Conservation (phyloP, 805 yeast species). For the Spathaspora girioi region DNA sequence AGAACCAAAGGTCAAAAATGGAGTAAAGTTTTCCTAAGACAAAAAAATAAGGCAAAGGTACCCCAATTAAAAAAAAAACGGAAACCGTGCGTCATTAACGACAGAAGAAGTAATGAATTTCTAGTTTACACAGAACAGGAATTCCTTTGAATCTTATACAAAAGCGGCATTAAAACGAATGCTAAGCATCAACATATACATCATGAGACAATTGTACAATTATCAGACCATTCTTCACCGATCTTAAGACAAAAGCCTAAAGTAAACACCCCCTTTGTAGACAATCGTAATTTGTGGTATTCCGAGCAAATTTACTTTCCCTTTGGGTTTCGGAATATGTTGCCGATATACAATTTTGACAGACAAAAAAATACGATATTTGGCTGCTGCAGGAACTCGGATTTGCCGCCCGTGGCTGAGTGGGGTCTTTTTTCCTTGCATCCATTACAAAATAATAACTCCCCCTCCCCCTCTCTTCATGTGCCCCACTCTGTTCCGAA, state of each 20-base stretch:
- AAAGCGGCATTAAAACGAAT: neutral
- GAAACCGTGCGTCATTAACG: neutral
- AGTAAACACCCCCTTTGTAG: no score
- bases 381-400: neutral
- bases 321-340: neutral
- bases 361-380: neutral
- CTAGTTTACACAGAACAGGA: neutral
- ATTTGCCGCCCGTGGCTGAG: neutral
- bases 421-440: neutral
- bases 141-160: neutral
- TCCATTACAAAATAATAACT: neutral
- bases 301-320: no score
- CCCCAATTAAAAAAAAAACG: neutral
- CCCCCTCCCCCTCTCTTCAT: neutral
- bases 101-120: neutral
- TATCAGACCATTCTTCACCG: neutral
- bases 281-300: neutral
- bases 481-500: neutral
- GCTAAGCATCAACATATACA: neutral
- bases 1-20: neutral
- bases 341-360: neutral
- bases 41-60: neutral
- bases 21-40: neutral
- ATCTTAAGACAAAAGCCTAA: no score
- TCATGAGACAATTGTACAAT: neutral